Evolutionary conservation across 129 eudicot species (phyloP).

Genomic region (Flaveria ramosissima): DNA sequence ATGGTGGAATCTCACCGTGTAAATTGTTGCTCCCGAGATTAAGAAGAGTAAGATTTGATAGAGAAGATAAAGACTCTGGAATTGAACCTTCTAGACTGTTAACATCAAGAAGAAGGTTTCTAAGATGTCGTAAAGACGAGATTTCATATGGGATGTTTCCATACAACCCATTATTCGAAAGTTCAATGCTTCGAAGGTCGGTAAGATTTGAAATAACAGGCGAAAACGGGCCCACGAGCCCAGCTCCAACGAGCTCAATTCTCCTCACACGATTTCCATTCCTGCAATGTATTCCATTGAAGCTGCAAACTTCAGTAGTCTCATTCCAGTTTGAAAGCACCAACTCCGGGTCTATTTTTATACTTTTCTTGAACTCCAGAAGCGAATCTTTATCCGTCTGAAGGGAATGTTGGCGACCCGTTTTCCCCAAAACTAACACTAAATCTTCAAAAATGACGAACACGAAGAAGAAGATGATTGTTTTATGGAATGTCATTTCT

Average conservation of each 20-base stretch:
- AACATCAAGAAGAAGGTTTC: constrained; percentile 37
- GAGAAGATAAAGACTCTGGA: constrained; percentile 43
- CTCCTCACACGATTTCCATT: constrained; percentile 39
- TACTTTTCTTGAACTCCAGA: constrained; percentile 49
- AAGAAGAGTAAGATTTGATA: constrained; percentile 43
- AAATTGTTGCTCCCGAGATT: constrained; percentile 39
- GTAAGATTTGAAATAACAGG: constrained; percentile 54
- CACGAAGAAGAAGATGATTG: constrained; percentile 20
- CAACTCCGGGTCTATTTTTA: constrained; percentile 44
- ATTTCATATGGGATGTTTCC: constrained; percentile 50
- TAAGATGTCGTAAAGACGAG: constrained; percentile 44
- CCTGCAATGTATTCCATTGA: constrained; percentile 48
- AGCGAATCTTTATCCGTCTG: constrained; percentile 49
- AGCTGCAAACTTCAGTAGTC: constrained; percentile 51
- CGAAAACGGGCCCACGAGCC: constrained; percentile 48
- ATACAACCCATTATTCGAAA: constrained; percentile 34
- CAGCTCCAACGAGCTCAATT: constrained; percentile 29
- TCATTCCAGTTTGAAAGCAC: constrained; percentile 63
- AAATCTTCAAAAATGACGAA: constrained; percentile 34
- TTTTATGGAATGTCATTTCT: constrained; percentile 37
- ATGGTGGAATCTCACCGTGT: constrained; percentile 45
- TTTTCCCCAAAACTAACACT: constrained; percentile 1
- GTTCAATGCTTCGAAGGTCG: constrained; percentile 35
- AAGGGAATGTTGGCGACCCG: constrained; percentile 28
- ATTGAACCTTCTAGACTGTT: constrained; percentile 47